phyloP scores from a whole-genome alignment of 441 rosid species.

The Flueggea neowawraea region DNA sequence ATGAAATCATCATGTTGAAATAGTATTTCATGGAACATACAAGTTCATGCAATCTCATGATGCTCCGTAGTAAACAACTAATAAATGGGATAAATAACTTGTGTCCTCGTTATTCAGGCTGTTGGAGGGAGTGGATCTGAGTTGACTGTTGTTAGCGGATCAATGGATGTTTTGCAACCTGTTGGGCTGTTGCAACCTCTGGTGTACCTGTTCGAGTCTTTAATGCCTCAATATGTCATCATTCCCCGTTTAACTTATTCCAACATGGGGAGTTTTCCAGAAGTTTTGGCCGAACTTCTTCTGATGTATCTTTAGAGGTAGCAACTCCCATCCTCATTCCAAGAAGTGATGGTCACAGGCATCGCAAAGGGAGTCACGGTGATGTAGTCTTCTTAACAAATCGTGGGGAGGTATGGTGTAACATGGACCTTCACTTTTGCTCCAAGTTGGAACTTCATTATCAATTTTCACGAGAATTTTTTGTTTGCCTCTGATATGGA shows the following conservation, averaged over 20 bases:
- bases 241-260: conserved; percentile 74
- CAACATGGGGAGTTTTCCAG: conserved; percentile 82
- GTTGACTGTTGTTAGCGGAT: conserved; percentile 90
- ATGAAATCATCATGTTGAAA: background rate
- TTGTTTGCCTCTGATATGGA: background rate
- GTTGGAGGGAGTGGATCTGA: conserved; percentile 97
- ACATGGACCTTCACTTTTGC: background rate
- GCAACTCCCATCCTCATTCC: conserved; percentile 97
- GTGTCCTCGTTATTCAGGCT: conserved; percentile 47
- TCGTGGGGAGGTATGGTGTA: conserved; percentile 86
- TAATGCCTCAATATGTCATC: conserved; percentile 94
- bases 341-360: conserved; percentile 78
- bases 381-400: conserved; percentile 94
- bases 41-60: background rate
- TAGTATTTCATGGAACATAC: background rate
- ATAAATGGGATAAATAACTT: background rate
- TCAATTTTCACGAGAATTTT: background rate
- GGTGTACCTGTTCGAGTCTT: conserved; percentile 95
- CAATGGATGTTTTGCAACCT: conserved; percentile 96
- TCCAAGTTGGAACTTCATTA: background rate
- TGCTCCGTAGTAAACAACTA: background rate
- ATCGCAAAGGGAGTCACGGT: conserved; percentile 87
- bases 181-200: conserved; percentile 99
- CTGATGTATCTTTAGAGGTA: conserved; percentile 74
- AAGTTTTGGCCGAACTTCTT: conserved; percentile 52